A percentile compares a stretch with the other conserved stretches of the same genome.
These are phyloP conservation scores for Puccinia hordei DNA, from an alignment of 1,284 basidiomycete species.

Conservation along the genomic window DNA sequence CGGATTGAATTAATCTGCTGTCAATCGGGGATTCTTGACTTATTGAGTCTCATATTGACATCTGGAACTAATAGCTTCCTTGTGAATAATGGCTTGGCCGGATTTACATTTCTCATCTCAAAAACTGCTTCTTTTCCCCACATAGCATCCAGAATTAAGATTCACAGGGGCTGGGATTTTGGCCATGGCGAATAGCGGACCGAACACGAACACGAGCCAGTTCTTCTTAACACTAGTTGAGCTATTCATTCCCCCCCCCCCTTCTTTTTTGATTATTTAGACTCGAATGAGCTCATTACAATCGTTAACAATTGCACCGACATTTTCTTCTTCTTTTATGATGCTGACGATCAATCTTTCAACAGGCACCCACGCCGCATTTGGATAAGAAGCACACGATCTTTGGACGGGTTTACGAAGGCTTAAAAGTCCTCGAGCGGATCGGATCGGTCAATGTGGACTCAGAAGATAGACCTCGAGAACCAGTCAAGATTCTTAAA, in stretches of 20 bases:
- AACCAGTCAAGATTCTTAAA: slow-evolving; percentile 48
- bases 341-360: background rate
- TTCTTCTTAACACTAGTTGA: slow-evolving; percentile 51
- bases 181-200: slow-evolving; percentile 54
- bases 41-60: background rate
- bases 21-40: background rate
- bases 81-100: too few species aligned
- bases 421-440: slow-evolving; percentile 53
- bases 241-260: background rate
- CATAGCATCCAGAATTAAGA: slow-evolving; percentile 52
- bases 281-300: too few species aligned
- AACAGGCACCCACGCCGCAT: slow-evolving; percentile 53
- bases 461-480: slow-evolving; percentile 53
- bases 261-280: too few species aligned
- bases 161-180: slow-evolving; percentile 55
- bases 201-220: slow-evolving; percentile 54
- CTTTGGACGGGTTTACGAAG: slow-evolving; percentile 53
- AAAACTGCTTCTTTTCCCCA: background rate
- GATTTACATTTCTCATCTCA: too few species aligned
- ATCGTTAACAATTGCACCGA: background rate
- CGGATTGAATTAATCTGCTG: background rate
- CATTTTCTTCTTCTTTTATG: background rate
- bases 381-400: slow-evolving; percentile 53
- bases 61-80: background rate
- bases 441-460: slow-evolving; percentile 56